Evolutionary conservation across 2,329 filamentous ascomycete genomes (phyloP).

Genomic region (Leptographium radiaticola): DNA sequence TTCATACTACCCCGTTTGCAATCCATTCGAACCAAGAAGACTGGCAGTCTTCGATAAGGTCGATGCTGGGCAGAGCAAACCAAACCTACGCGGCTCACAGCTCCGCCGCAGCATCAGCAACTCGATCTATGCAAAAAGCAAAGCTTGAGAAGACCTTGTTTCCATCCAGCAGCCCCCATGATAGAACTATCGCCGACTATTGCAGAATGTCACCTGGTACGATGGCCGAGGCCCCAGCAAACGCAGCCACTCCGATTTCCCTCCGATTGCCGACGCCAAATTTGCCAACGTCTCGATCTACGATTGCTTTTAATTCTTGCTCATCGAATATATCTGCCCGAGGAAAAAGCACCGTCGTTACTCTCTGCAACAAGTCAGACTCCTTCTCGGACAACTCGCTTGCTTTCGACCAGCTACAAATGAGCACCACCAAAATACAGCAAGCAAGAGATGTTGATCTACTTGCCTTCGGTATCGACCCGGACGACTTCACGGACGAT

Average conservation of each 20-base stretch:
- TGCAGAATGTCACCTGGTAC: background rate
- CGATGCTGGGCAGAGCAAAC: constrained; percentile 19
- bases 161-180: constrained; percentile 41
- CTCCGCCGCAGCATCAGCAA: constrained; percentile 5
- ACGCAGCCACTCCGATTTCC: constrained; percentile 17
- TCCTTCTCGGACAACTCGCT: constrained; percentile 15
- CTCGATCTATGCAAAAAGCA: constrained; percentile 12
- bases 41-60: constrained; percentile 7
- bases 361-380: constrained; percentile 4
- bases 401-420: background rate
- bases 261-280: background rate
- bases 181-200: constrained; percentile 22
- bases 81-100: constrained; percentile 23
- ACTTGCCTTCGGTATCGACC: constrained; percentile 32
- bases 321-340: background rate
- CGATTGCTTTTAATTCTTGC: constrained; percentile 17
- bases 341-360: constrained; percentile 1
- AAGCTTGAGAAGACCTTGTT: constrained; percentile 38
- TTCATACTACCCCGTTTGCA: background rate
- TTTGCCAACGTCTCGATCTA: background rate
- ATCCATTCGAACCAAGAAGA: background rate
- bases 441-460: background rate
- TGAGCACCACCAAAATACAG: background rate
- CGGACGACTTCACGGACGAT: constrained; percentile 82
- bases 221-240: constrained; percentile 7